Evolutionary conservation across 371 early-diverging fungal species (phyloP).

Genomic region (Parasitella parasitica): DNA sequence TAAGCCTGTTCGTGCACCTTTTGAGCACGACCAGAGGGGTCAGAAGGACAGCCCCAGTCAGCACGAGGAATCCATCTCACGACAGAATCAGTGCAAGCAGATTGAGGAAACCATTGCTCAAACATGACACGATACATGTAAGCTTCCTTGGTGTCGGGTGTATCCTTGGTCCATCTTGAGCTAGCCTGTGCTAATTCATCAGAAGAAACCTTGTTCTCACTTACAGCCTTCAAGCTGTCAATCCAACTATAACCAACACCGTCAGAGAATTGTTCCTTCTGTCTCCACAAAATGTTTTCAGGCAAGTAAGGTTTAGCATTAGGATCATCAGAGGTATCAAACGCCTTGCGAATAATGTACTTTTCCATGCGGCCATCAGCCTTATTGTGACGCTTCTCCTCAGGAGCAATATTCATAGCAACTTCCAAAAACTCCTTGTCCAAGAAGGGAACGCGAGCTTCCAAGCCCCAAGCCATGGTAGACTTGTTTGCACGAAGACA

Average conservation of each 20-base stretch:
- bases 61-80: slow-evolving; percentile 94
- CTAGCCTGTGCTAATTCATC: slow-evolving; percentile 70
- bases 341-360: slow-evolving; percentile 78
- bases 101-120: slow-evolving; percentile 90
- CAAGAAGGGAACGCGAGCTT: slow-evolving; percentile 95
- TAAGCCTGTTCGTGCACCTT: slow-evolving; percentile 68
- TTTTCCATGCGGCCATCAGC: slow-evolving; percentile 81
- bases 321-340: slow-evolving; percentile 64
- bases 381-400: slow-evolving; percentile 71
- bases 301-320: slow-evolving; percentile 81
- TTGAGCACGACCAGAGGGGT: slow-evolving; percentile 97
- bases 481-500: slow-evolving; percentile 96
- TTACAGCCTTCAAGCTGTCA: slow-evolving; percentile 80
- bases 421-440: slow-evolving; percentile 88
- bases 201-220: slow-evolving; percentile 71
- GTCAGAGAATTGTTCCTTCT: slow-evolving; percentile 97
- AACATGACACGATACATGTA: slow-evolving; percentile 91
- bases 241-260: slow-evolving; percentile 98
- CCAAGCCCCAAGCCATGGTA: slow-evolving; percentile 98
- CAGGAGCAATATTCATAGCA: slow-evolving; percentile 81
- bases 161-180: slow-evolving; percentile 80
- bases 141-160: slow-evolving; percentile 94
- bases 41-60: slow-evolving; percentile 97
- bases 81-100: slow-evolving; percentile 84
- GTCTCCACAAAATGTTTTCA: slow-evolving; percentile 89